phyloP scores from a whole-genome alignment of 2,329 filamentous ascomycete species.

The Juglanconis oblonga region DNA sequence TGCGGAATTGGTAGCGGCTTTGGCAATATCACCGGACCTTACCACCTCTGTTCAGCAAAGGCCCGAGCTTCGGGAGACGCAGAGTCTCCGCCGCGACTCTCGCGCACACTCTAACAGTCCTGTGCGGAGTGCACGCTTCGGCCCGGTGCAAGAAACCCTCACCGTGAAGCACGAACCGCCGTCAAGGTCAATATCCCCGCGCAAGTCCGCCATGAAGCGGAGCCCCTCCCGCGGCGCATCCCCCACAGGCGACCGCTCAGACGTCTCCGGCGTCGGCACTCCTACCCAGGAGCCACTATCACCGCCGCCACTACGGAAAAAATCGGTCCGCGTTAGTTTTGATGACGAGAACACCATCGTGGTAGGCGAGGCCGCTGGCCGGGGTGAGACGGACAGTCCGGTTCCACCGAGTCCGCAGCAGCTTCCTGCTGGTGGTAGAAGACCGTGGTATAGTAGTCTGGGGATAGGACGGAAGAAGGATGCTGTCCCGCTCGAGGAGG shows the following conservation, averaged over 20 bases:
- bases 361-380: conserved; percentile 44
- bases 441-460: conserved; percentile 51
- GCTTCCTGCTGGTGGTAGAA: conserved; percentile 29
- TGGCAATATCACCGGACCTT: conserved; percentile 12
- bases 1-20: conserved; percentile 14
- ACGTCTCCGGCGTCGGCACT: conserved; percentile 33
- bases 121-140: conserved; percentile 66
- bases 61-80: conserved; percentile 11
- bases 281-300: conserved; percentile 34
- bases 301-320: conserved; percentile 51
- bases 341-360: conserved; percentile 61
- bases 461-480: conserved; percentile 51
- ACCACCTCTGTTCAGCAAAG: conserved; percentile 2
- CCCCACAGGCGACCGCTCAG: conserved; percentile 48
- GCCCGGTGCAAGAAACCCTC: conserved; percentile 51
- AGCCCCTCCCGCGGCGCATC: conserved; percentile 53
- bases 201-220: conserved; percentile 72
- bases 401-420: conserved; percentile 34
- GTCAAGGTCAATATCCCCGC: conserved; percentile 68
- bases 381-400: conserved; percentile 37
- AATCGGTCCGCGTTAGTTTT: conserved; percentile 73
- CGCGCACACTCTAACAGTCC: conserved; percentile 57
- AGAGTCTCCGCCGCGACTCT: conserved; percentile 22
- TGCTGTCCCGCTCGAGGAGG: conserved; percentile 48
- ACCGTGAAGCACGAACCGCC: conserved; percentile 66